Percentiles rank a stretch among this genome's conserved stretches.
phyloP scores from a whole-genome alignment of 1,284 basidiomycete species.

The Mycosarcoma maydis region DNA sequence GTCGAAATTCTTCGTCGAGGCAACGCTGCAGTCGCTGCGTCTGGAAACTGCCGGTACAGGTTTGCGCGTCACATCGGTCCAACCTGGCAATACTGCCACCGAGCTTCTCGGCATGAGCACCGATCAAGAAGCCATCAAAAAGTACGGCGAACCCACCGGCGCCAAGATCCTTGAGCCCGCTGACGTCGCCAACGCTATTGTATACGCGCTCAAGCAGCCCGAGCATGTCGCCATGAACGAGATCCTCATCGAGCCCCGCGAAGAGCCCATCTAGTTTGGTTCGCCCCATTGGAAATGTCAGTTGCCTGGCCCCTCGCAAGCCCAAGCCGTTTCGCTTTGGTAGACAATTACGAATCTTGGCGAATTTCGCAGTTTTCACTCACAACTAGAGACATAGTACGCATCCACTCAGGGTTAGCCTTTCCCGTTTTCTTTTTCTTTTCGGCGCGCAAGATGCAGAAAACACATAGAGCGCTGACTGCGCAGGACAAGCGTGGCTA shows the following conservation, averaged over 20 bases:
- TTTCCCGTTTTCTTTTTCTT: no score
- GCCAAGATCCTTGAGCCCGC: constrained; percentile 60
- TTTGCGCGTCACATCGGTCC: constrained; percentile 58
- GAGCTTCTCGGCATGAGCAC: constrained; percentile 64
- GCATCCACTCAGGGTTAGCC: no score
- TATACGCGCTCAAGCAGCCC: constrained; percentile 61
- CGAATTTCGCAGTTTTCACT: no score
- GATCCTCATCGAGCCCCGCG: constrained; percentile 54
- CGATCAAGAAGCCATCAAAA: constrained; percentile 61
- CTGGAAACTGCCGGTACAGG: constrained; percentile 63
- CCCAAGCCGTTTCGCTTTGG: no score
- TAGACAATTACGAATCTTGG: no score
- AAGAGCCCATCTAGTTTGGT: constrained; percentile 55
- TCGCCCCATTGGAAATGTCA: no score
- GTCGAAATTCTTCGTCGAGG: constrained; percentile 65
- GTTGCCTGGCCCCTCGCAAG: no score
- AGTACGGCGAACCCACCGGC: constrained; percentile 63
- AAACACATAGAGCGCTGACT: no score
- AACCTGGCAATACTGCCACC: constrained; percentile 64
- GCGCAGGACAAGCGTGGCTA: no score
- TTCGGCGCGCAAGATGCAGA: no score
- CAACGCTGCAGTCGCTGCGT: constrained; percentile 61
- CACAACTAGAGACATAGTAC: no score
- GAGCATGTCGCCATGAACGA: constrained; percentile 64
- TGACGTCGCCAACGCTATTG: constrained; percentile 62